Base-by-base conservation (phyloP, 2,329 filamentous ascomycete species). In the Fusarium burgessii region DNA sequence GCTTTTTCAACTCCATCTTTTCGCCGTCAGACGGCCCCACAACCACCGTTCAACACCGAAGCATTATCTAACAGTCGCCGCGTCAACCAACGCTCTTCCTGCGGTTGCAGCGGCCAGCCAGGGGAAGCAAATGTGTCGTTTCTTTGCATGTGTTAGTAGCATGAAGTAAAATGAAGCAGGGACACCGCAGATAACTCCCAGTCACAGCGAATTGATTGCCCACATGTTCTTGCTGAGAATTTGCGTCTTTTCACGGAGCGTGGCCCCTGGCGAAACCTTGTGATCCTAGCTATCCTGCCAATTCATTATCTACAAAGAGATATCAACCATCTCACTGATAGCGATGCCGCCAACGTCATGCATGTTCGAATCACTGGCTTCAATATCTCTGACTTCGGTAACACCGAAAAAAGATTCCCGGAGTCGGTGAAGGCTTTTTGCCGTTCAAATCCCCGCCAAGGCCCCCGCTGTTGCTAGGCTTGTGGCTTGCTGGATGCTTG, bases 21-120 rank as follows among this genome's bases (percentile, higher is more conserved):
- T 68, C 68, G 58, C 68, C 68, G 68, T 43, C 41, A 33, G 17
- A 58, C 68, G 68, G 55, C 64, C 55, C 68, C 64, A 50, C 58
- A 68, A 50, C 38, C 36, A 52, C 57, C 68, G 55, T 51, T n/a
- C n/a, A 13, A 32, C 36, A 49, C 49, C 58, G 62, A 63, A 40
- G 13, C 35, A 32, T 14, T 36, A 25, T 35, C 49, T 43, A 45
- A 45, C 40, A 36, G n/a, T 42, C 55, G 63, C 54, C 43, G 51
- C n/a, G 23, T 49, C 41, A 57, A 67, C 49, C 36, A 60, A 62
- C 38, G 23, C 25, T 54, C 42, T 40, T 54, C 17, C 35, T 35
- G 61, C 67, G 61, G 60, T 42, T 66, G 47, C 56, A 43, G 67
- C 56, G 56, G 56, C 25, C 46, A 32, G 56, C 25, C 41, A 32